Evolutionary conservation across 768 basidiomycete species (phyloP).

Genomic region (Nidularia pulvinata): DNA sequence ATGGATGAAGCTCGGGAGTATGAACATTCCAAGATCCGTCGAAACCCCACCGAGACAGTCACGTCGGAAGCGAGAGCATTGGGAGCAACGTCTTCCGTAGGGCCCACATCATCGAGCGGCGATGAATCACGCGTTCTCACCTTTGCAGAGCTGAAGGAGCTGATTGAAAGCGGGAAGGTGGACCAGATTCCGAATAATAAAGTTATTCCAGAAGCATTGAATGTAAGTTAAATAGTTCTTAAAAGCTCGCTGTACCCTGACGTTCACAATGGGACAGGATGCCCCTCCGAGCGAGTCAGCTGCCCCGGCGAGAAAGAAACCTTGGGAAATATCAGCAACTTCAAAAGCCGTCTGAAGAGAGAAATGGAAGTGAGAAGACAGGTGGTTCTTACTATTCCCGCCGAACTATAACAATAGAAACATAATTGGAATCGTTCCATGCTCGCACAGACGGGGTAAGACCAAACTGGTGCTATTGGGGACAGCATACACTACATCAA

Average conservation of each 20-base stretch:
- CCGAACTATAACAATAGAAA: too few relatives aligned
- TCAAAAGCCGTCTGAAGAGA: background rate
- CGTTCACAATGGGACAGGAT: slow-evolving; percentile 30
- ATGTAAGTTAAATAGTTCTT: slow-evolving; percentile 39
- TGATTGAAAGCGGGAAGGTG: slow-evolving; percentile 71
- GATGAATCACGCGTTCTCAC: slow-evolving; percentile 48
- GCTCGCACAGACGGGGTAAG: too few relatives aligned
- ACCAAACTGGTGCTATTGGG: too few relatives aligned
- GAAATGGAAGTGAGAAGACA: background rate
- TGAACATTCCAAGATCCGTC: background rate
- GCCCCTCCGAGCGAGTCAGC: slow-evolving; percentile 57
- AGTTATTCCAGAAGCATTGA: slow-evolving; percentile 62
- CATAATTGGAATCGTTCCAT: too few relatives aligned
- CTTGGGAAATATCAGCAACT: slow-evolving; percentile 51
- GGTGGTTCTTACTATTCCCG: too few relatives aligned
- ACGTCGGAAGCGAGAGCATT: background rate
- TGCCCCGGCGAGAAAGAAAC: slow-evolving; percentile 53
- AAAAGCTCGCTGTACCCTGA: background rate
- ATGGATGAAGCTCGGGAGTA: slow-evolving; percentile 32
- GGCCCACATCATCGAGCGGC: background rate
- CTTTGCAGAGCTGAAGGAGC: slow-evolving; percentile 65
- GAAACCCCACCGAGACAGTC: slow-evolving; percentile 2
- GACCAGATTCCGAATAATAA: slow-evolving; percentile 83
- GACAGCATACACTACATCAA: too few relatives aligned
- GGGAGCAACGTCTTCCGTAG: background rate